Percentiles rank a stretch among this genome's conserved stretches.
Conservation (phyloP, 495 filamentous ascomycete genomes). For the Sporormia fimetaria region DNA sequence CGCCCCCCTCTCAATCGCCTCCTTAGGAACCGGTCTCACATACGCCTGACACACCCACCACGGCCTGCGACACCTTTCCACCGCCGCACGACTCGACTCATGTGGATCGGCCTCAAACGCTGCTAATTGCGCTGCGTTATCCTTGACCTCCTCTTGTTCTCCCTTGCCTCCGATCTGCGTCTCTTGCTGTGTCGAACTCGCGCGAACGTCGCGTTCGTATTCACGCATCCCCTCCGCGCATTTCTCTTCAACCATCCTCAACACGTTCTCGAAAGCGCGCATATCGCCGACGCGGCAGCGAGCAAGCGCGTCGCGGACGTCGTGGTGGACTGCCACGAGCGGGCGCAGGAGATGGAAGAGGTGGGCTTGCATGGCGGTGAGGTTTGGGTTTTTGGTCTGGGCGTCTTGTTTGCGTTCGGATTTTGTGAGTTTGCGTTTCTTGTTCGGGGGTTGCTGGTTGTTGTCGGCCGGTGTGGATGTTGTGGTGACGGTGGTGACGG, state of each 20-base stretch:
- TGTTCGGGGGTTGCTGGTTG: slow-evolving; percentile 38
- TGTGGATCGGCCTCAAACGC: slow-evolving; percentile 13
- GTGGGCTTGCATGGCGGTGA: slow-evolving; percentile 79
- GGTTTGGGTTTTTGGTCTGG: slow-evolving; percentile 52
- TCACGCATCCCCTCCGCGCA: slow-evolving; percentile 62
- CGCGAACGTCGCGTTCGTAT: slow-evolving; percentile 41
- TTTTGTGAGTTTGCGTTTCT: slow-evolving; percentile 49
- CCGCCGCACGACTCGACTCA: slow-evolving; percentile 54
- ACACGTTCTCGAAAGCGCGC: slow-evolving; percentile 57
- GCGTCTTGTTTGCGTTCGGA: slow-evolving; percentile 36
- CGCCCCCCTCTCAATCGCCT: slow-evolving; percentile 72
- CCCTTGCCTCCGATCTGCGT: background rate
- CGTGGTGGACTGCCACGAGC: slow-evolving; percentile 61
- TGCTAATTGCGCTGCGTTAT: background rate
- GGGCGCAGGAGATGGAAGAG: slow-evolving; percentile 84
- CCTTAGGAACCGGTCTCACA: slow-evolving; percentile 74
- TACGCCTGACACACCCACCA: slow-evolving; percentile 94
- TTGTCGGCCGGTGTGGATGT: slow-evolving; percentile 28
- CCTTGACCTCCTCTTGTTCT: background rate
- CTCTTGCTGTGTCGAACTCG: slow-evolving; percentile 10
- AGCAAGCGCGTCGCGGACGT: slow-evolving; percentile 74
- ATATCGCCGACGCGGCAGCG: slow-evolving; percentile 53
- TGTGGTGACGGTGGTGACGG: no score
- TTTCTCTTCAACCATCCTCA: slow-evolving; percentile 54
- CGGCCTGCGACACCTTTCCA: slow-evolving; percentile 61